These are phyloP conservation scores for Scleroderma citrinum DNA, from an alignment of 768 basidiomycete genomes.

Conservation along the genomic window DNA sequence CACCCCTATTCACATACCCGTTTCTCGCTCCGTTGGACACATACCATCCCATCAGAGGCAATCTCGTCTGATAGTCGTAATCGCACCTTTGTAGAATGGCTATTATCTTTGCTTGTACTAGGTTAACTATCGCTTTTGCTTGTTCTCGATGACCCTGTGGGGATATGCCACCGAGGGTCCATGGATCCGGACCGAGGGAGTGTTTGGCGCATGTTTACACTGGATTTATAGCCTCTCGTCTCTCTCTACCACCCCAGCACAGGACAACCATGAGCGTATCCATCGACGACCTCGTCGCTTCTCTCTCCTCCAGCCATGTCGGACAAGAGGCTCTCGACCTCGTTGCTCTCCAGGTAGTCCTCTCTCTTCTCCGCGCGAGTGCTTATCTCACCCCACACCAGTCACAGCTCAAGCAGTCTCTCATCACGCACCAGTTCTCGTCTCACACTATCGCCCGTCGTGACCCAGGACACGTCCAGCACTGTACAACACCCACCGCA, in stretches of 20 bases:
- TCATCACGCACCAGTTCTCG: constrained; percentile 30
- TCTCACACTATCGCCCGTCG: constrained; percentile 18
- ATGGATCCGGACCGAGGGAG: too few relatives aligned
- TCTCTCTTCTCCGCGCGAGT: constrained; percentile 10
- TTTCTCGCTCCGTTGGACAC: too few relatives aligned
- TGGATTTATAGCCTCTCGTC: too few relatives aligned
- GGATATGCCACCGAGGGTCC: too few relatives aligned
- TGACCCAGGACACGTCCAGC: constrained; percentile 32
- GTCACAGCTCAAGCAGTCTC: constrained; percentile 43
- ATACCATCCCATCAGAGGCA: too few relatives aligned
- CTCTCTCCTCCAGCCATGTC: constrained; percentile 42
- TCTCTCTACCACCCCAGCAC: neutral
- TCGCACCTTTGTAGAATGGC: too few relatives aligned
- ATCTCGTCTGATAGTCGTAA: too few relatives aligned
- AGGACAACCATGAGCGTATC: constrained; percentile 35
- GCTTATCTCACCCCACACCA: constrained; percentile 19
- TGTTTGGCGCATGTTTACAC: too few relatives aligned
- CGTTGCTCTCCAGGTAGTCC: constrained; percentile 39
- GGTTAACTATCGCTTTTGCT: too few relatives aligned
- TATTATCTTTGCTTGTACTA: too few relatives aligned
- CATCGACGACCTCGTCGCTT: constrained; percentile 47
- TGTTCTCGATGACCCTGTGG: too few relatives aligned
- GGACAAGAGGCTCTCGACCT: constrained; percentile 50
- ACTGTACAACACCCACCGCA: constrained; percentile 36
- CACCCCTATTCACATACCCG: neutral